Base-by-base conservation (phyloP, 495 filamentous ascomycete genomes). In the Eremomyces bilateralis region DNA sequence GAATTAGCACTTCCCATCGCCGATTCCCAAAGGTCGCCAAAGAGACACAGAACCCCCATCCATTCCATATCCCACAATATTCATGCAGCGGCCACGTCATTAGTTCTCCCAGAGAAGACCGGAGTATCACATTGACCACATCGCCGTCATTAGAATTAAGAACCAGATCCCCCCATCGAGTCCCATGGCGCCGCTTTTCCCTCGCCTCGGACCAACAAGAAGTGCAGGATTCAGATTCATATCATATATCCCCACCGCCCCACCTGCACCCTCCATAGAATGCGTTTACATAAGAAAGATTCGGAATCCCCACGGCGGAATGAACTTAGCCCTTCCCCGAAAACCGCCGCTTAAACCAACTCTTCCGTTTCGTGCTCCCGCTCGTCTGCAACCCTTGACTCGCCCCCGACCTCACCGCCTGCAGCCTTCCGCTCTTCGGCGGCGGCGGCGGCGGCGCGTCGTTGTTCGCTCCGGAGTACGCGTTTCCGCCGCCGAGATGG, bases 341-440 rank as follows among this genome's bases (percentile, higher is more conserved):
- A 51, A 91, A 88, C 13, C 74, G 63, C 34, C 67, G 69, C 49
- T 77, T 71, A 37, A 94, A 73, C 83, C 83, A 92, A 47, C 80
- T 80, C 62, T 80, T 83, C 38, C 75, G 63, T 61, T 91, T 91
- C 39, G 83, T 71, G 19, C 41, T n/a, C 4, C 4, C 15, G 15
- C 33, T 33, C 15, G 40, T 33, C 30, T 33, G 30, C 11, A 33
- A 15, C 16, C 8, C 11, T 10, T 8, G 30, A 10, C 30, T 33
- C 15, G 11, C 11, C 30, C 8, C 13, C n/a, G 10, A 8, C 22
- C 3, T 11, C 1, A 33, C 8, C n/a, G 1, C 12, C 6, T 15
- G 8, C 8, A 15, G 29, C 18, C 18, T 30, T 20, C 6, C 10
- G 10, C 33, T 40, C 19, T 33, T 41, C 17, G 50, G 42, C 1